Base-by-base conservation (phyloP, 306 rosid genomes). In the barrel medic (Medicago truncatula) region DNA sequence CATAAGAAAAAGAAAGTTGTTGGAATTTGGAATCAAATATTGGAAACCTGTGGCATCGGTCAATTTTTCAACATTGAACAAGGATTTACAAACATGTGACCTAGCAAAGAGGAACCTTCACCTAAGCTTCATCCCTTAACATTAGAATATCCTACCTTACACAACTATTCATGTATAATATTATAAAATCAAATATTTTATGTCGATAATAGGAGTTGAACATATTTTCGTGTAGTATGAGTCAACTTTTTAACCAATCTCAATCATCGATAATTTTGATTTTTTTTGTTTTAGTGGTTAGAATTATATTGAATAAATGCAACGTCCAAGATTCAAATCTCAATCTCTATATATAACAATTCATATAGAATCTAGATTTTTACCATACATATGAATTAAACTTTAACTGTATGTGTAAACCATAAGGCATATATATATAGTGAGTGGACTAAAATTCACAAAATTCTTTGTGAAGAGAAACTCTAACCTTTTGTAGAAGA, bases 401-500 rank as follows among this genome's bases (percentile, higher is more conserved):
- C 2, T 23, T 23, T 23, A 23, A 23, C 28, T 1, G 2, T 53
- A 5, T 53, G 4, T 7, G 25, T 8, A 56, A 20, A 56, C 36
- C 15, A 57, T 57, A 57, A 57, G 36, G 4, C 58, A 52, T 52
- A 6, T 7, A 4, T 49, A 46, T 11, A 50, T 8, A 61, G 13
- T 31, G 41, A 44, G 18, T 67, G 25, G 69, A 67, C 39, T 13
- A 13, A 66, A 66, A 41, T 39, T 41, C 6, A 56, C 15, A 56
- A 56, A 25, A 25, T n/a, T 63, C 9, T 0, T 16, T 67, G 62
- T 53, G 80, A 68, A 20, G 71, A 49, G 43, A 39, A 44, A 21
- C 21, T 46, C 17, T 0, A 34, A 91, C 99, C 97, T 92, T 83
- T 53, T 90, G 99, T 0, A 95, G 67, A 0, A 95, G 82, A 41